Percentiles rank a stretch among this genome's conserved stretches.
phyloP scores from a whole-genome alignment of 2,329 filamentous ascomycete genomes.

The Aspergillus neotritici region DNA sequence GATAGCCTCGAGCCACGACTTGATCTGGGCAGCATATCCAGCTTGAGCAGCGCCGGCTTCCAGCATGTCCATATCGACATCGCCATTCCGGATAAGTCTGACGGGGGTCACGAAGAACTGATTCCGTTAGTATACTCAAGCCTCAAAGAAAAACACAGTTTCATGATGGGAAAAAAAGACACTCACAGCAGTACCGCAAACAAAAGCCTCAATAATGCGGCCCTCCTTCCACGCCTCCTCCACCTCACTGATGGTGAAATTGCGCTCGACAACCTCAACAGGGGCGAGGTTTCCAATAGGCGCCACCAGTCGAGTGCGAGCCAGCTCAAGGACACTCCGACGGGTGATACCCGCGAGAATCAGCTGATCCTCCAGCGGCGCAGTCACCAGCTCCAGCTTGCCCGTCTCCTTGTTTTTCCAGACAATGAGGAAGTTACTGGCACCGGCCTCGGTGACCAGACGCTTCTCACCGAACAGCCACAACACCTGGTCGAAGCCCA shows the following conservation, averaged over 20 bases:
- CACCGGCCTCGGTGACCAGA: constrained; percentile 83
- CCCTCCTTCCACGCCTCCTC: constrained; percentile 67
- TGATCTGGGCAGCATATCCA: constrained; percentile 46
- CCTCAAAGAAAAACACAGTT: not conserved
- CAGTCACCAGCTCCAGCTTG: constrained; percentile 68
- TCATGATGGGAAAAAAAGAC: not conserved
- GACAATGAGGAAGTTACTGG: constrained; percentile 85
- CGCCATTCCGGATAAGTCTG: constrained; percentile 62
- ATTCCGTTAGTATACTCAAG: constrained; percentile 2
- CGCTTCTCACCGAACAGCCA: constrained; percentile 79
- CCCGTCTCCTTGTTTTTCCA: constrained; percentile 58
- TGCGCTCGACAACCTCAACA: constrained; percentile 76
- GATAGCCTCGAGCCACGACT: constrained; percentile 63
- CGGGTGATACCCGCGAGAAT: constrained; percentile 89
- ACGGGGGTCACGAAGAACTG: constrained; percentile 68
- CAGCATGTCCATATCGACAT: constrained; percentile 54
- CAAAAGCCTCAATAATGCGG: constrained; percentile 76
- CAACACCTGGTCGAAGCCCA: constrained; percentile 84
- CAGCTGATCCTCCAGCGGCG: constrained; percentile 72
- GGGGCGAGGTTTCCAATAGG: constrained; percentile 52
- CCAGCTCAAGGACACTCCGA: constrained; percentile 69
- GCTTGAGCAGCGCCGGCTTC: constrained; percentile 23
- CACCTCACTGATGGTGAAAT: constrained; percentile 76
- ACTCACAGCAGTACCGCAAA: constrained; percentile 76
- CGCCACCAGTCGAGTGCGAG: constrained; percentile 54